A percentile compares a stretch with the other conserved stretches of the same genome.
Evolutionary conservation across 768 basidiomycete genomes (phyloP).

Genomic region (Suillus clintonianus): DNA sequence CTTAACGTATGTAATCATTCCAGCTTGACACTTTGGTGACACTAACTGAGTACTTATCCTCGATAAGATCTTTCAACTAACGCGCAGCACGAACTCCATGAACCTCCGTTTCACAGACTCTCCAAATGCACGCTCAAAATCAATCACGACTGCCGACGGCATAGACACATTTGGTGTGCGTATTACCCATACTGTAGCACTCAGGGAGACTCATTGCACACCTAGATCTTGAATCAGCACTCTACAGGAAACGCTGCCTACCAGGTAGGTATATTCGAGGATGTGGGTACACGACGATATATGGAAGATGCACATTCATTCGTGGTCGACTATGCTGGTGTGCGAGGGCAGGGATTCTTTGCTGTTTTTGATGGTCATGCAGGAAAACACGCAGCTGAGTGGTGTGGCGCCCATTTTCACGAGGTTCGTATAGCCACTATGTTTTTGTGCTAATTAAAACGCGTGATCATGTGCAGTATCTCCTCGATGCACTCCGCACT

Average conservation of each 20-base stretch:
- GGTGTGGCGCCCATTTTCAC: slow-evolving; percentile 97
- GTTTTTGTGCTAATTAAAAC: background rate
- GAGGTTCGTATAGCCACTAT: slow-evolving; percentile 49
- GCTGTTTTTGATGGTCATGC: slow-evolving; percentile 99
- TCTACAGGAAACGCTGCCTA: slow-evolving; percentile 65
- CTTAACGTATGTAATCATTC: background rate
- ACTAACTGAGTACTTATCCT: background rate
- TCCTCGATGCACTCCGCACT: slow-evolving; percentile 70
- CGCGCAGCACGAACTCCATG: background rate
- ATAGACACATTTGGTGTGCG: slow-evolving; percentile 77
- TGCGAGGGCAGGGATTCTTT: slow-evolving; percentile 96
- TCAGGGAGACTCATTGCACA: background rate
- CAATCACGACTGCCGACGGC: slow-evolving; percentile 74
- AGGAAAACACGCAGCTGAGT: slow-evolving; percentile 97
- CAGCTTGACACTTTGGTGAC: background rate
- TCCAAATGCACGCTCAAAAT: slow-evolving; percentile 80
- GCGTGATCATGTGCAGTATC: slow-evolving; percentile 40
- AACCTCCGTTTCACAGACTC: slow-evolving; percentile 50
- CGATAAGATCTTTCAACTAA: background rate
- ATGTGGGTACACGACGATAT: slow-evolving; percentile 85
- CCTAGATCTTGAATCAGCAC: slow-evolving; percentile 54
- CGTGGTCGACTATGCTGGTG: slow-evolving; percentile 87
- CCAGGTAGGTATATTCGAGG: slow-evolving; percentile 70
- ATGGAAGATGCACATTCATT: slow-evolving; percentile 99
- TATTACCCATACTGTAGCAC: slow-evolving; percentile 10